Evolutionary conservation across 2,329 filamentous ascomycete genomes (phyloP).

Genomic region (Chaetomiaceae sp.): DNA sequence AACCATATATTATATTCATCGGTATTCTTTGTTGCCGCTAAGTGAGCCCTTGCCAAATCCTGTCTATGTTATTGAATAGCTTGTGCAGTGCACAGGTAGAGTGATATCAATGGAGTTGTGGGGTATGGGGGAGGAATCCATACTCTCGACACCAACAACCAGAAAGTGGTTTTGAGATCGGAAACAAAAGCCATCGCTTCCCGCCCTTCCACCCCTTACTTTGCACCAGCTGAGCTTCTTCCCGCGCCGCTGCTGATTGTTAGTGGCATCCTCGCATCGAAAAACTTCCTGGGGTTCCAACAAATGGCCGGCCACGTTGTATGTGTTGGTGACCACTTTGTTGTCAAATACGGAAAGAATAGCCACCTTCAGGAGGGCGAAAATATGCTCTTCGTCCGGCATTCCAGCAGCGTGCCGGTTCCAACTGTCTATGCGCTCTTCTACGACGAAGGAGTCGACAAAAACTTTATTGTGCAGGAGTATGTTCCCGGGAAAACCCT

Average conservation of each 20-base stretch:
- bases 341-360: background rate
- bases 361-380: background rate
- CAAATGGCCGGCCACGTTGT: background rate
- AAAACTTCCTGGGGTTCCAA: background rate
- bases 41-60: no score
- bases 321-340: background rate
- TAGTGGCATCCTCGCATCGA: background rate
- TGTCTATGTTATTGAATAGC: no score
- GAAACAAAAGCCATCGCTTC: background rate
- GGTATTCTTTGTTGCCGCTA: no score
- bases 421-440: conserved; percentile 4
- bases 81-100: no score
- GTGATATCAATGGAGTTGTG: no score
- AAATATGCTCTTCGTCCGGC: background rate
- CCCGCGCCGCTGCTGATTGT: background rate
- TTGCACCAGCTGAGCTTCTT: background rate
- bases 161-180: no score
- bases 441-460: background rate
- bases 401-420: background rate
- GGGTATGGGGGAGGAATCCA: no score
- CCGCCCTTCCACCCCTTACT: conserved; percentile 3
- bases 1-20: no score
- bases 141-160: no score
- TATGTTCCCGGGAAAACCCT: background rate
- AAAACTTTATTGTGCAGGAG: background rate